Conservation (phyloP, 495 filamentous ascomycete species). For the Tuber microsphaerosporum region DNA sequence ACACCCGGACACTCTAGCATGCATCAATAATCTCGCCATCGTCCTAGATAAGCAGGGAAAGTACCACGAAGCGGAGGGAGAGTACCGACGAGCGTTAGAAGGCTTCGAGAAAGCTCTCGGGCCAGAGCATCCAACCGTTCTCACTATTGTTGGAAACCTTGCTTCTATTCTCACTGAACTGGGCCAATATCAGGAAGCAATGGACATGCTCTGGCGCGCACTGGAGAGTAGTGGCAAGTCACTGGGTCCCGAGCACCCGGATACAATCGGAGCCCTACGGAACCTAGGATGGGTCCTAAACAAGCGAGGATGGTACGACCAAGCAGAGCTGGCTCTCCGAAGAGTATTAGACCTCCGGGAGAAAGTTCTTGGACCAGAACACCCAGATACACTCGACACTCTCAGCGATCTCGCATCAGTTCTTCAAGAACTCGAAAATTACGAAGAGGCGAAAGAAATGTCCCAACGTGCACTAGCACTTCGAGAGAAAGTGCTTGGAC, state of each 20-base stretch:
- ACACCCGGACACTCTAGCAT: slow-evolving; percentile 32
- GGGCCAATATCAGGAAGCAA: slow-evolving; percentile 19
- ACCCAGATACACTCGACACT: slow-evolving; percentile 27
- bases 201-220: slow-evolving; percentile 16
- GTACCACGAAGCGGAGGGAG: slow-evolving; percentile 13
- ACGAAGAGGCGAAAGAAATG: slow-evolving; percentile 37
- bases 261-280: slow-evolving; percentile 12
- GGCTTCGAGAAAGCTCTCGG: slow-evolving; percentile 31
- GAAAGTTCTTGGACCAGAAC: slow-evolving; percentile 28
- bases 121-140: slow-evolving; percentile 12
- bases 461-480: slow-evolving; percentile 24
- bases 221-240: slow-evolving; percentile 7
- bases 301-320: slow-evolving; percentile 15
- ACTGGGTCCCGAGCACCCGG: slow-evolving; percentile 12
- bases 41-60: slow-evolving; percentile 17
- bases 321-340: slow-evolving; percentile 24
- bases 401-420: slow-evolving; percentile 28
- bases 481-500: slow-evolving; percentile 25
- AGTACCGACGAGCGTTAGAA: slow-evolving; percentile 21
- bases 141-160: slow-evolving; percentile 15
- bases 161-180: slow-evolving; percentile 14
- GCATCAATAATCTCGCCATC: slow-evolving; percentile 18
- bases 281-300: slow-evolving; percentile 13
- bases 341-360: slow-evolving; percentile 17
- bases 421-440: slow-evolving; percentile 25